Evolutionary conservation across 2,329 filamentous ascomycete species (phyloP).

Genomic region (Calonectria honghensis): DNA sequence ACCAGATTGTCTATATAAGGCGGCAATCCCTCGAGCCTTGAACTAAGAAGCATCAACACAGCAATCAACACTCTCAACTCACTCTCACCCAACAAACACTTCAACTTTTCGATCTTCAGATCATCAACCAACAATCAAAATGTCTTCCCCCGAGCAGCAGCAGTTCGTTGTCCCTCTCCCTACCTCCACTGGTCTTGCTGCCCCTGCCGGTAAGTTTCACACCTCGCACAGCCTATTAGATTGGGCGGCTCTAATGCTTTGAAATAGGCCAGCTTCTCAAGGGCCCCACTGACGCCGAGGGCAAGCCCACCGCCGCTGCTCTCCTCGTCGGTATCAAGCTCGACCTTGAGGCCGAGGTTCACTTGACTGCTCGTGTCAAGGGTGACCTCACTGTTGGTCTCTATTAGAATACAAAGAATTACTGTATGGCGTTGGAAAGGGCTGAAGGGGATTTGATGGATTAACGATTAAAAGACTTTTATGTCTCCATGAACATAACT

Average conservation of each 20-base stretch:
- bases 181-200: constrained; percentile 21
- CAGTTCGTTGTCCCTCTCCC: constrained; percentile 23
- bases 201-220: constrained; percentile 17
- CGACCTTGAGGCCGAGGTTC: constrained; percentile 18
- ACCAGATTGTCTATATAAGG: constrained; percentile 5
- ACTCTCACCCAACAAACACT: constrained; percentile 9
- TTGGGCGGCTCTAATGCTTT: neutral
- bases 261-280: constrained; percentile 20
- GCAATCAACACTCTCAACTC: constrained; percentile 24
- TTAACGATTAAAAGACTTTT: constrained; percentile 21
- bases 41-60: constrained; percentile 12
- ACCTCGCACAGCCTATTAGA: neutral
- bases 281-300: constrained; percentile 11
- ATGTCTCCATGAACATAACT: constrained; percentile 15
- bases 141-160: constrained; percentile 23
- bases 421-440: neutral
- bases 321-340: constrained; percentile 25
- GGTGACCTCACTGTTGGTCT: constrained; percentile 23
- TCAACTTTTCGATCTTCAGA: constrained; percentile 16
- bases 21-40: neutral
- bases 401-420: constrained; percentile 11
- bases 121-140: constrained; percentile 24
- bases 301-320: constrained; percentile 20
- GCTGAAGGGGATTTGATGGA: constrained; percentile 4
- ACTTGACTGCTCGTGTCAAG: constrained; percentile 26